Evolutionary conservation across 768 basidiomycete species (phyloP).

Genomic region (Lentinula edodes): DNA sequence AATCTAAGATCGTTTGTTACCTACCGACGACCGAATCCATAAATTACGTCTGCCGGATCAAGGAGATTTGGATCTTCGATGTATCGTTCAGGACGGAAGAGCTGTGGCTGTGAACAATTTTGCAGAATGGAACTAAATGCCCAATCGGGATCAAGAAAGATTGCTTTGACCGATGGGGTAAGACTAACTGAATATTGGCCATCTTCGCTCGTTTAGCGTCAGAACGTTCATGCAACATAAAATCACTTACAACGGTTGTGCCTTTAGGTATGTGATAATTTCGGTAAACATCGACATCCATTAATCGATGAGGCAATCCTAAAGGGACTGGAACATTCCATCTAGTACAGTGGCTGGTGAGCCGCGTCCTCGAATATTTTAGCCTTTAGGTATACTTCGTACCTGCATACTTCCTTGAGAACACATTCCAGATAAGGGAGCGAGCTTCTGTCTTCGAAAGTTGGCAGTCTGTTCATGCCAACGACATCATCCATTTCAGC

Average conservation of each 20-base stretch:
- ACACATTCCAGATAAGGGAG: slow-evolving; percentile 45
- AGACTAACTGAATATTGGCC: slow-evolving; percentile 10
- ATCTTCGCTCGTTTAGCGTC: slow-evolving; percentile 21
- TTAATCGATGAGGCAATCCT: slow-evolving; percentile 47
- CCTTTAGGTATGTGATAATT: slow-evolving; percentile 42
- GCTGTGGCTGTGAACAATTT: slow-evolving; percentile 38
- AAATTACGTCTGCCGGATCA: slow-evolving; percentile 44
- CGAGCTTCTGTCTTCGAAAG: slow-evolving; percentile 33
- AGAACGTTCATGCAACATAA: slow-evolving; percentile 7
- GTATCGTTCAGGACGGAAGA: slow-evolving; percentile 48
- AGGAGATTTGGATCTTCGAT: slow-evolving; percentile 29
- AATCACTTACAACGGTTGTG: slow-evolving; percentile 22
- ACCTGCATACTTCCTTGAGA: slow-evolving; percentile 44
- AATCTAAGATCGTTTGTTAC: slow-evolving; percentile 6
- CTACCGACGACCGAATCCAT: slow-evolving; percentile 55
- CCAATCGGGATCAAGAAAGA: not conserved
- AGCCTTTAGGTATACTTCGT: slow-evolving; percentile 9
- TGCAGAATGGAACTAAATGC: slow-evolving; percentile 33
- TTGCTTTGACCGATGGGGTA: not conserved
- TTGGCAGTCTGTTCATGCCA: slow-evolving; percentile 42
- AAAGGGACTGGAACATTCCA: slow-evolving; percentile 45
- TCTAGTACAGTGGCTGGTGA: slow-evolving; percentile 19
- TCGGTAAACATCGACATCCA: slow-evolving; percentile 45
- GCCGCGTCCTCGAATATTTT: not conserved
- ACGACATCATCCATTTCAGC: slow-evolving; percentile 45